Evolutionary conservation across 208 protist species (phyloP).

Genomic region (Wallacemonas sp.): DNA sequence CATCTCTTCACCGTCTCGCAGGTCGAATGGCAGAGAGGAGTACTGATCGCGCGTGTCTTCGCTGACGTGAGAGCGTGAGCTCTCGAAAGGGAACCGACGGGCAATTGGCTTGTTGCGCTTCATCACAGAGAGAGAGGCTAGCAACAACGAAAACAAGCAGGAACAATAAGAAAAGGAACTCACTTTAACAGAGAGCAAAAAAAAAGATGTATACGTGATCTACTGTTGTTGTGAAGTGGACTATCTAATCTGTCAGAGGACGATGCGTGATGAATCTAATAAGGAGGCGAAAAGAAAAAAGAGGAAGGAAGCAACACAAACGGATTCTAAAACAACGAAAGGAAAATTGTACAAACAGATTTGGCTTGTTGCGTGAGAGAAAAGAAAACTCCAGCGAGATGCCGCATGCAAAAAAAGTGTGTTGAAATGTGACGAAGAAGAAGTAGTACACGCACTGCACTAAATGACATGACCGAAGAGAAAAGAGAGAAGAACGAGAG

Average conservation of each 20-base stretch:
- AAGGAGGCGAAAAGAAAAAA: slow-evolving; percentile 16
- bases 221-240: not conserved
- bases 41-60: too few relatives aligned
- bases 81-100: slow-evolving; percentile 2
- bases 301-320: not conserved
- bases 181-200: not conserved
- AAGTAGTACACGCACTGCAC: too few relatives aligned
- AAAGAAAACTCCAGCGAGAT: too few relatives aligned
- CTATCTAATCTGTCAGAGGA: not conserved
- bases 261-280: not conserved
- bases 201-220: not conserved
- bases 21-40: too few relatives aligned
- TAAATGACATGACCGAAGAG: too few relatives aligned
- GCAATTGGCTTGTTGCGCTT: slow-evolving; percentile 15
- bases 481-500: slow-evolving; percentile 6
- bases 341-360: not conserved
- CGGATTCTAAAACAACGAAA: too few relatives aligned
- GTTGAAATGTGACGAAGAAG: not conserved
- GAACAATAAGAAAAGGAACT: not conserved
- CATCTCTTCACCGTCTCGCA: not conserved
- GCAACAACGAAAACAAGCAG: not conserved
- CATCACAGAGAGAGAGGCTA: not conserved
- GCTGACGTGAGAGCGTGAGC: not conserved
- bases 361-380: too few relatives aligned
- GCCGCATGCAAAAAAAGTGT: not conserved